These are phyloP conservation scores for Coffea humblotiana DNA, from an alignment of 305 asterid genomes.

Conservation along the genomic window DNA sequence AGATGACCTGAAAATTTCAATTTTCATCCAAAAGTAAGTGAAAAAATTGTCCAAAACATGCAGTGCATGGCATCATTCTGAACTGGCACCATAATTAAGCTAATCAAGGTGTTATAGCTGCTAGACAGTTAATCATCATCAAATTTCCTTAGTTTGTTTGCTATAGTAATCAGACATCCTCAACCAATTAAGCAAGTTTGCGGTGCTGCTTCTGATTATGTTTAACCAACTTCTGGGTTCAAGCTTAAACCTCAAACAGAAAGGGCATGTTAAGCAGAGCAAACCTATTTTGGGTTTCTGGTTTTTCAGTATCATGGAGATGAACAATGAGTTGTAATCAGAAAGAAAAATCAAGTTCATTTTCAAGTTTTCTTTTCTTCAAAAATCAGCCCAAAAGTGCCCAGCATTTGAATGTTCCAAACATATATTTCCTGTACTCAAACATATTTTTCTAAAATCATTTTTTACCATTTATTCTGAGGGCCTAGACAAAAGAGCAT, in stretches of 20 bases:
- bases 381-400: neutral
- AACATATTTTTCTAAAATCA: neutral
- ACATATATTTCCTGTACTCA: neutral
- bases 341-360: neutral
- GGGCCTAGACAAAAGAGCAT: too few species aligned
- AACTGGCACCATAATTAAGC: neutral
- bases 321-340: neutral
- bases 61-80: neutral
- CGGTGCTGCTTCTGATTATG: neutral
- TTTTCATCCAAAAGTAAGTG: slow-evolving; percentile 1
- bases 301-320: neutral
- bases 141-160: neutral
- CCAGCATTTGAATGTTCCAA: neutral
- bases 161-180: neutral
- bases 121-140: neutral
- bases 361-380: neutral
- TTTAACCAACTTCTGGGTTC: too few species aligned
- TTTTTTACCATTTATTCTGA: too few species aligned
- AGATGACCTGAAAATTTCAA: slow-evolving; percentile 54
- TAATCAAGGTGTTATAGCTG: neutral
- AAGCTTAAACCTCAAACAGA: neutral
- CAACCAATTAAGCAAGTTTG: neutral
- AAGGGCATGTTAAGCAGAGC: neutral
- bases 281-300: neutral
- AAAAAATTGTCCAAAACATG: neutral